Base-by-base conservation (phyloP, 2,329 filamentous ascomycete genomes). In the Aspergillus thermomutatus region DNA sequence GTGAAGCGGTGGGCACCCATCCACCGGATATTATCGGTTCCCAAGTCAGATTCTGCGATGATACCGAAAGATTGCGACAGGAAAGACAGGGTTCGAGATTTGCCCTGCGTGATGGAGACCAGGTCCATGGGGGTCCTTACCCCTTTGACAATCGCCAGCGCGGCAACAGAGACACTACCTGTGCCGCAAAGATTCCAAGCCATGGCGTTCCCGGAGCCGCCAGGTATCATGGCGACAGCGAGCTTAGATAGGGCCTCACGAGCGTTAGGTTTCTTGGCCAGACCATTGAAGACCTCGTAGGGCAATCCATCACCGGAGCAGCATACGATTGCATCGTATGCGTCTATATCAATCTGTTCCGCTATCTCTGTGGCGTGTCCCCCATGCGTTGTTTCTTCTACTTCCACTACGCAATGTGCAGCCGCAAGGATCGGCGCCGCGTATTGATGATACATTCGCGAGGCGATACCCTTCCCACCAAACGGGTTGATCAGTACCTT, bases 131-230 rank as follows among this genome's bases (percentile, higher is more conserved):
- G 87, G 10, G 88, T 94, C n/a, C 87, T 83, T 14, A 93, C 77
- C 10, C 92, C 93, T 73, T 99, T 99, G 67, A 97, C 84, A 49
- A 97, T 87, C 25, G 86, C 87, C 59, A 97, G 78, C 0, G 93
- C 91, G 0, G 92, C 91, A 48, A 90, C 73, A 58, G 86, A 89
- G 8, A 89, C 83, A 61, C 84, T 86, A 61, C 88, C 83, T 0
- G 92, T 92, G 4, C 93, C 94, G 63, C 91, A 91, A 49, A 95
- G 77, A 72, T 97, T 97, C 77, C 89, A 87, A 60, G 90, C 90
- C 86, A 97, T 89, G 23, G 91, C 94, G 72, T 99, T 99, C 5
- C 94, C 94, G 50, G 90, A 94, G 14, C 94, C 94, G 69, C 92
- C 96, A 1, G 94, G 94, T 37, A 99, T 82, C 69, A 96, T 91